Conservation (phyloP, 345 rosid species). For the Firmiana major region DNA sequence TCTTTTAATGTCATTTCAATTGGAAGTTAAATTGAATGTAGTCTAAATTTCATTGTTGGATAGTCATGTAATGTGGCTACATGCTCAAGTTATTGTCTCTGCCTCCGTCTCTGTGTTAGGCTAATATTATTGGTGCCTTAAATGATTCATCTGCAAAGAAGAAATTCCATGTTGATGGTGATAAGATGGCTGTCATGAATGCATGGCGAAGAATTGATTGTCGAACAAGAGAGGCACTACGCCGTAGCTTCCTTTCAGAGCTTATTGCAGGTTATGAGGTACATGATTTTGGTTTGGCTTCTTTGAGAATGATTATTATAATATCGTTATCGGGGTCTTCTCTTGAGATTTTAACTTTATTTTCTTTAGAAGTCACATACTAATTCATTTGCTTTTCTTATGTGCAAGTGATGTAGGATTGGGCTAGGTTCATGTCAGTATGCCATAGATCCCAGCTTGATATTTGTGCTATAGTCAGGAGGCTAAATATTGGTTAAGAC, state of each 20-base stretch:
- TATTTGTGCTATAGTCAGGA: background rate
- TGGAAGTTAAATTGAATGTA: background rate
- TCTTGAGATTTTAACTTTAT: too few relatives aligned
- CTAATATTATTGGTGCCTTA: conserved; percentile 51
- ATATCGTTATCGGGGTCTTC: too few relatives aligned
- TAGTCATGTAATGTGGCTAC: background rate
- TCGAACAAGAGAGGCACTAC: conserved; percentile 86
- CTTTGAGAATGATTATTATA: background rate
- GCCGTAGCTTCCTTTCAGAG: conserved; percentile 81
- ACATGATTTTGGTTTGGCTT: background rate
- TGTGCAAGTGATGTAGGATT: background rate
- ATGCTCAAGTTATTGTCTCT: background rate
- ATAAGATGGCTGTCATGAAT: conserved; percentile 63
- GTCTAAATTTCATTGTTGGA: background rate
- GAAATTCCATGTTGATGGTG: conserved; percentile 54
- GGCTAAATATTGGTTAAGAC: background rate
- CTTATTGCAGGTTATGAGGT: conserved; percentile 85
- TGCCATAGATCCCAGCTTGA: background rate
- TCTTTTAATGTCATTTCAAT: background rate
- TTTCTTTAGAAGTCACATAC: too few relatives aligned
- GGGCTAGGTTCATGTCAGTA: background rate
- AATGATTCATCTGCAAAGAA: conserved; percentile 39
- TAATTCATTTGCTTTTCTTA: background rate
- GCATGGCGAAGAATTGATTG: conserved; percentile 82
- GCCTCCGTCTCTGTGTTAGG: conserved; percentile 44